Conservation (phyloP, 2,329 filamentous ascomycete species). For the Akanthomyces uredinophilus region DNA sequence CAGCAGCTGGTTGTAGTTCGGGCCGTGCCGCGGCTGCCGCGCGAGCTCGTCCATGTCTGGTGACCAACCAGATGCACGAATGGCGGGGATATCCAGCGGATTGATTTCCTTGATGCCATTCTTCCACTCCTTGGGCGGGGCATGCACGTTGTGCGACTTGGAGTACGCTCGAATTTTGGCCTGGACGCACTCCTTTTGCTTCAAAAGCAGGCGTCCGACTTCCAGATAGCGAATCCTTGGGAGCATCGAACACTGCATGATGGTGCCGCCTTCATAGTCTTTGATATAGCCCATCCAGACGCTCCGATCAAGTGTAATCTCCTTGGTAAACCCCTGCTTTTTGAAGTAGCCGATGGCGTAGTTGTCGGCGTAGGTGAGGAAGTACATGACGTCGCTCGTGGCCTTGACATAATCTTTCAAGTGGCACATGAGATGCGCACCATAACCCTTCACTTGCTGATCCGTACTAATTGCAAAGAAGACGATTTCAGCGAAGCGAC, state of each 20-base stretch:
- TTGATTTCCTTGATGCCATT: slow-evolving; percentile 71
- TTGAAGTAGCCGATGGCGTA: slow-evolving; percentile 99
- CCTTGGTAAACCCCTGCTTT: slow-evolving; percentile 98
- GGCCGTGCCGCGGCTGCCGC: slow-evolving; percentile 88
- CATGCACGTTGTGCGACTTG: slow-evolving; percentile 81
- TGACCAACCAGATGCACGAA: slow-evolving; percentile 90
- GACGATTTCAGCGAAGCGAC: slow-evolving; percentile 94
- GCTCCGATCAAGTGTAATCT: slow-evolving; percentile 84
- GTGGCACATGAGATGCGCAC: slow-evolving; percentile 96
- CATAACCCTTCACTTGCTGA: slow-evolving; percentile 98
- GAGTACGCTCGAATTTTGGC: slow-evolving; percentile 92
- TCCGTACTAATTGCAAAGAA: slow-evolving; percentile 97
- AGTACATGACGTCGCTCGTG: slow-evolving; percentile 95
- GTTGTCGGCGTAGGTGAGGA: slow-evolving; percentile 97
- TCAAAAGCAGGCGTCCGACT: slow-evolving; percentile 85
- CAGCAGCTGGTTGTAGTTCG: slow-evolving; percentile 90
- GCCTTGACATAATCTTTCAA: slow-evolving; percentile 98
- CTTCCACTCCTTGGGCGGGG: slow-evolving; percentile 81
- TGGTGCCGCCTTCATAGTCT: slow-evolving; percentile 96
- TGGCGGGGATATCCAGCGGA: slow-evolving; percentile 79
- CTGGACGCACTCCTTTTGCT: slow-evolving; percentile 92
- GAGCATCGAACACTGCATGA: slow-evolving; percentile 99
- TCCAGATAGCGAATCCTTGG: slow-evolving; percentile 93
- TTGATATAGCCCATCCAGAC: slow-evolving; percentile 99
- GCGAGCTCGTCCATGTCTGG: slow-evolving; percentile 97